These are phyloP conservation scores for Fusarium oligoseptatum DNA, from an alignment of 2,329 filamentous ascomycete species.

Conservation along the genomic window DNA sequence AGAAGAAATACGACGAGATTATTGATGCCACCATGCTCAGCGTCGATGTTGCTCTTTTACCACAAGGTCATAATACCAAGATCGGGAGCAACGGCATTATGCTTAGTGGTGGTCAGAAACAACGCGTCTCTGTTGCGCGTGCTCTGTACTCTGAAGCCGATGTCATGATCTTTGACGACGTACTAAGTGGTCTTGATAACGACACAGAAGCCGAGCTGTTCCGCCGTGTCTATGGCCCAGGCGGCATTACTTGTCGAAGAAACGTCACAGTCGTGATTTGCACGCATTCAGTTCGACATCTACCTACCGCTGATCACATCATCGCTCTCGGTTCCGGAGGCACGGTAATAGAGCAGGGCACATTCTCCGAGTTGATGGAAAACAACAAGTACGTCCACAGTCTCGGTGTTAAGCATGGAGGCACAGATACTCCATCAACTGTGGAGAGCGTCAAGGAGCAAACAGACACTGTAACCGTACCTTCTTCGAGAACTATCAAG, in stretches of 20 bases:
- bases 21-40: conserved; percentile 51
- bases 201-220: conserved; percentile 61
- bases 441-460: neutral
- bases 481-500: neutral
- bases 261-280: conserved; percentile 58
- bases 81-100: conserved; percentile 59
- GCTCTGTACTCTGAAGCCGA: conserved; percentile 58
- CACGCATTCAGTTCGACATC: conserved; percentile 49
- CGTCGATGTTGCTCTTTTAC: conserved; percentile 49
- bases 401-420: conserved; percentile 49
- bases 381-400: conserved; percentile 56
- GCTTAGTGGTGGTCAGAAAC: conserved; percentile 58
- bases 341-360: conserved; percentile 57
- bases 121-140: conserved; percentile 56
- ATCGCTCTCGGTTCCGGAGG: conserved; percentile 60
- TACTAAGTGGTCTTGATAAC: conserved; percentile 59
- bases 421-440: neutral
- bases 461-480: neutral
- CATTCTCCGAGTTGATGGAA: conserved; percentile 42
- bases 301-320: conserved; percentile 59
- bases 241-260: conserved; percentile 55
- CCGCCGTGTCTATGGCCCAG: conserved; percentile 55
- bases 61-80: conserved; percentile 53
- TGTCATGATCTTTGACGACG: conserved; percentile 61
- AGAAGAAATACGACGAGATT: conserved; percentile 51